Percentiles rank a stretch among this genome's conserved stretches.
These are phyloP conservation scores for Clarireedia monteithiana DNA, from an alignment of 2,329 filamentous ascomycete species.

Conservation along the genomic window DNA sequence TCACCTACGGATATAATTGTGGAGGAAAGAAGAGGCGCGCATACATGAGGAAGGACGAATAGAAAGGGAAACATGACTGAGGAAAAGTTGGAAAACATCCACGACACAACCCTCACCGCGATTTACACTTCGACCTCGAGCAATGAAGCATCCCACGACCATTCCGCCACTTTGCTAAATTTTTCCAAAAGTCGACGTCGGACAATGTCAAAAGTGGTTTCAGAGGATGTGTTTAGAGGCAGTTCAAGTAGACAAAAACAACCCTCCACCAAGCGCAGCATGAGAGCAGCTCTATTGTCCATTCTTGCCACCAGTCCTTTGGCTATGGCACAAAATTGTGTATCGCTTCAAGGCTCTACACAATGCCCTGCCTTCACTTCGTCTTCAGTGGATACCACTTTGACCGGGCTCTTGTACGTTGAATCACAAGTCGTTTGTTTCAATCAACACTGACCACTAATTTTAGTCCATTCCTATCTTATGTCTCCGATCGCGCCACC, in stretches of 20 bases:
- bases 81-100: background rate
- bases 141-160: conserved; percentile 7
- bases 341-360: conserved; percentile 63
- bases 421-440: conserved; percentile 10
- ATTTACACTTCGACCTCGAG: background rate
- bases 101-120: background rate
- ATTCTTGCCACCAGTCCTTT: conserved; percentile 24
- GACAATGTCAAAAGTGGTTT: conserved; percentile 10
- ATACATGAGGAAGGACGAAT: background rate
- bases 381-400: conserved; percentile 53
- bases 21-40: background rate
- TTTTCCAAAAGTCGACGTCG: background rate
- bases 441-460: conserved; percentile 12
- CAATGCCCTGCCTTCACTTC: conserved; percentile 65
- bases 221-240: conserved; percentile 4
- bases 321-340: conserved; percentile 35
- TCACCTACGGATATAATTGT: background rate
- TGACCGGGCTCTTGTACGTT: conserved; percentile 59
- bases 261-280: conserved; percentile 17
- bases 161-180: conserved; percentile 9
- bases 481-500: conserved; percentile 64
- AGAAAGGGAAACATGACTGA: background rate
- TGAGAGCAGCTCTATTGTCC: conserved; percentile 23
- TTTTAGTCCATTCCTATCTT: conserved; percentile 72
- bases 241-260: conserved; percentile 16